Percentiles rank a stretch among this genome's conserved stretches.
phyloP scores from a whole-genome alignment of 306 rosid genomes.

The Gastrolobium villosum region DNA sequence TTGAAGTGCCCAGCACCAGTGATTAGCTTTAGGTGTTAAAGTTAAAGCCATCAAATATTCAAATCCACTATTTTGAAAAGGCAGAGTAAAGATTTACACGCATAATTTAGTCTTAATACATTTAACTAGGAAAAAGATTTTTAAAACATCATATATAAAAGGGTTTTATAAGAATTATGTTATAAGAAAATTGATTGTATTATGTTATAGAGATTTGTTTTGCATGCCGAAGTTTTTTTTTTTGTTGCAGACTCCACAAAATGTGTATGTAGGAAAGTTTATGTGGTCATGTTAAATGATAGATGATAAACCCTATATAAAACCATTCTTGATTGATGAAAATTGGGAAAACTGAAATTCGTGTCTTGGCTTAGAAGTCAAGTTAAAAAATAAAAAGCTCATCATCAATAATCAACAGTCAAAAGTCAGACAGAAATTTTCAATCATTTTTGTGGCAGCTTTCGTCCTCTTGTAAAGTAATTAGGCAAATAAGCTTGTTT shows the following conservation, averaged over 20 bases:
- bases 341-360: neutral
- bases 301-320: too few relatives aligned
- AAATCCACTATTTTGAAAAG: constrained; percentile 19
- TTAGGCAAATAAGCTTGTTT: constrained; percentile 1
- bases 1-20: constrained; percentile 3
- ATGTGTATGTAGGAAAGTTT: too few relatives aligned
- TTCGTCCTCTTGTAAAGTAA: constrained; percentile 4
- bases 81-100: constrained; percentile 30
- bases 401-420: neutral
- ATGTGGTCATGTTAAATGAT: too few relatives aligned
- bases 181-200: too few relatives aligned
- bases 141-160: neutral
- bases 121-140: constrained; percentile 41
- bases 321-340: neutral
- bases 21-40: constrained; percentile 26
- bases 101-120: constrained; percentile 48
- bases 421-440: constrained; percentile 10
- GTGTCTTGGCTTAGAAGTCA: constrained; percentile 29
- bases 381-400: constrained; percentile 8
- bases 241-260: too few relatives aligned
- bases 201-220: too few relatives aligned
- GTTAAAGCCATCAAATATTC: neutral
- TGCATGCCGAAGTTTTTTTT: too few relatives aligned
- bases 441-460: neutral
- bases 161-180: too few relatives aligned